Base-by-base conservation (phyloP, 2,329 filamentous ascomycete species). In the Colletotrichum costaricense region DNA sequence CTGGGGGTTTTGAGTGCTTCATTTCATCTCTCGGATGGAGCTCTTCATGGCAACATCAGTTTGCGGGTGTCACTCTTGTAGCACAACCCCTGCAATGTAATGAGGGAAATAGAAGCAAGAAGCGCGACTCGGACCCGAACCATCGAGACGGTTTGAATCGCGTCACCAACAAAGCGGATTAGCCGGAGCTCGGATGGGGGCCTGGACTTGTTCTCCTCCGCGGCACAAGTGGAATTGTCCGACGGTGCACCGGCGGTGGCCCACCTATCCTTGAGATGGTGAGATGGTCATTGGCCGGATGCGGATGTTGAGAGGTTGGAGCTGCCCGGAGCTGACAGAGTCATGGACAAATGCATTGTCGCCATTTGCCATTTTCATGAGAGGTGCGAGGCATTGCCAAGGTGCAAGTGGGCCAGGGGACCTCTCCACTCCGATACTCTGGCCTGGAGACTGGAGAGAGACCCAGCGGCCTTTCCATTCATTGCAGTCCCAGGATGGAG, bases 141-240 rank as follows among this genome's bases (percentile, higher is more conserved):
- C 64, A 73, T 69, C 65, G 59, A 49, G 54, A 64, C 54, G 58
- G 55, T 58, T 64, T 64, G 54, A 60, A 69, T 65, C 55, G 66
- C 66, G 70, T 69, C 70, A 69, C 58, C 46, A 54, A 9, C 22
- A 54, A 56, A 19, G 30, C 52, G 59, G 46, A 64, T 64, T 73
- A 59, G 70, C 55, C 26, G 14, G 54, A 28, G 46, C 26, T 62
- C 16, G 24, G 22, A 35, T 8, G 11, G 16, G 6, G 16, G n/a
- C n/a, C 26, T 63, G 57, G 69, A 63, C 46, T 62, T 70, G 55
- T 59, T 11, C 70, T 73, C 60, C 66, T 73, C 60, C 66, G 70
- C 70, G 60, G 55, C 46, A 38, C 66, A 57, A 30, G 30, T 63
- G 59, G 26, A 46, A 35, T 33, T 63, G 24, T 30, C 33, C 58